Evolutionary conservation across 805 yeast genomes (phyloP), one percentile per base, ranked within the genome.

Genomic region (Suhomyces emberorum): DNA sequence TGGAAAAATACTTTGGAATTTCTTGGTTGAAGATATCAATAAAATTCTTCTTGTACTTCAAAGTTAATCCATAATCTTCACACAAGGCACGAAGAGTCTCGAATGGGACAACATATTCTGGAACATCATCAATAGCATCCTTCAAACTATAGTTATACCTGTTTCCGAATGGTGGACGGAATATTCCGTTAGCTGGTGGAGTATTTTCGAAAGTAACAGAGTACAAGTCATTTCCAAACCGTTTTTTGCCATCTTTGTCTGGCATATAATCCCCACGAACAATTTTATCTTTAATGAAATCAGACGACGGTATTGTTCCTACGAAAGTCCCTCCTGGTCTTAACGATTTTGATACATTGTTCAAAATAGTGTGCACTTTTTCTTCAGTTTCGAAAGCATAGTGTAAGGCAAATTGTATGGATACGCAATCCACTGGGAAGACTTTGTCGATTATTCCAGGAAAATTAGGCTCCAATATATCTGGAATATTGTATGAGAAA

Each of bases 101-200:
- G 60, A 93, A 88, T 1, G 97, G 98, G 5, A 93, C 96, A 4
- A 93, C 95, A 52, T 84, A 93, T 54, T 93, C 99, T 0, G 98
- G 98, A 16, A 93, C 96, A 51, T 93, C 82, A 43, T 88, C 96
- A 32, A 93, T 91, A 0, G 99, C 98, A 63, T 93, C 98, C 46
- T 80, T 80, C 40, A 93, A 65, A 63, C 70, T 86, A 56, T 85
- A 93, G 36, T 76, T 77, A 59, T 93, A 93, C 50, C 77, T 71
- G 58, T 89, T 84, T 0, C 98, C 99, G 54, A 69, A 88, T 0
- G 93, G 85, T 1, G 81, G 75, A 7, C 77, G 65, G 52, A 86
- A 87, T 32, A 75, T 77, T 2, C 91, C 88, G 47, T 78, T 83
- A 32, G 64, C 65, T n/a, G 95, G 91, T 0, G 88, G 88, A 20